Conservation (phyloP, 805 yeast species). For the Candida jianshihensis region DNA sequence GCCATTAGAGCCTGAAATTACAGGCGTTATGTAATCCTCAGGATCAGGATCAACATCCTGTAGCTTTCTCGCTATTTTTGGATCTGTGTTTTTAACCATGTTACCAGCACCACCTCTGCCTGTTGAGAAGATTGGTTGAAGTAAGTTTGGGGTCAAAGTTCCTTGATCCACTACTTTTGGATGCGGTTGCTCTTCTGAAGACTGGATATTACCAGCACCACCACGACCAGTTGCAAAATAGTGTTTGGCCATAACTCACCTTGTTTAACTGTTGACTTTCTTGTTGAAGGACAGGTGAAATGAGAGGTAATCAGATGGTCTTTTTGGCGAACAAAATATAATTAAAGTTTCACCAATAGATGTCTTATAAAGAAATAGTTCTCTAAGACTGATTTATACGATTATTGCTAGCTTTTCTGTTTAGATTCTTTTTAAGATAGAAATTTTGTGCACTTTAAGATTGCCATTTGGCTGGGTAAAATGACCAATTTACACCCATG, state of each 20-base stretch:
- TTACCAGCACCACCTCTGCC: conserved; percentile 81
- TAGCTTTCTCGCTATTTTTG: conserved; percentile 49
- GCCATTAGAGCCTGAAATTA: conserved; percentile 28
- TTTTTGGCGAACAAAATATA: too few species aligned
- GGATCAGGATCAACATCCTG: conserved; percentile 55
- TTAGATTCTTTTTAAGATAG: too few species aligned
- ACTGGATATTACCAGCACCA: conserved; percentile 65
- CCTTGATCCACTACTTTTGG: conserved; percentile 55
- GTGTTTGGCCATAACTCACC: conserved; percentile 13
- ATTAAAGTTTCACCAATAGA: too few species aligned
- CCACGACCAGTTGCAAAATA: conserved; percentile 72
- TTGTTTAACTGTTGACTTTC: neutral
- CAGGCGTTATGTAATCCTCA: conserved; percentile 34
- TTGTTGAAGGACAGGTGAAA: too few species aligned
- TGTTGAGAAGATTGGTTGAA: conserved; percentile 52
- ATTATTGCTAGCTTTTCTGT: too few species aligned
- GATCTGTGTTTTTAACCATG: conserved; percentile 57
- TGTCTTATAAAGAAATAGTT: too few species aligned
- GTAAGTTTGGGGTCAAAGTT: conserved; percentile 51
- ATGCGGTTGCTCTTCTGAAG: conserved; percentile 36
- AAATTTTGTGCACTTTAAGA: too few species aligned
- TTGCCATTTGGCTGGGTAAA: too few species aligned
- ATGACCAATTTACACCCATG: too few species aligned
- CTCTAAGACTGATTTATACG: too few species aligned
- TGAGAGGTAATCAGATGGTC: too few species aligned